Conservation (phyloP, 352 stramenopile species). For the Globisporangium canariense region DNA sequence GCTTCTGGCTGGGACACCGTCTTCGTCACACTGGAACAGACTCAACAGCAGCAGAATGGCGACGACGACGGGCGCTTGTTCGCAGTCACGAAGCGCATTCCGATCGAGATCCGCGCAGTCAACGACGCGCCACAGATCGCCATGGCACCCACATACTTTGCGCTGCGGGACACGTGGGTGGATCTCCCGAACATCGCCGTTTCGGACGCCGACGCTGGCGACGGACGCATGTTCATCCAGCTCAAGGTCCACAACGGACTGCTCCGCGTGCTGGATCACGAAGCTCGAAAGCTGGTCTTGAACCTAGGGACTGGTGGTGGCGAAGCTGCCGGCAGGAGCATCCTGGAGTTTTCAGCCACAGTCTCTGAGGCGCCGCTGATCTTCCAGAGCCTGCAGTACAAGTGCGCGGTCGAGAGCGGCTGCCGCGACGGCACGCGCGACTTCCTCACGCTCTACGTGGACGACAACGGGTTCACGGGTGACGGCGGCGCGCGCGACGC, state of each 20-base stretch:
- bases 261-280: slow-evolving; percentile 23
- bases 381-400: slow-evolving; percentile 39
- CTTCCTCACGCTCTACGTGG: slow-evolving; percentile 41
- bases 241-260: slow-evolving; percentile 30
- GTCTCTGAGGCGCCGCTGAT: slow-evolving; percentile 19
- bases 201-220: slow-evolving; percentile 40
- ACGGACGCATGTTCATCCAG: slow-evolving; percentile 40
- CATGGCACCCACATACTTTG: slow-evolving; percentile 27
- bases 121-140: slow-evolving; percentile 42
- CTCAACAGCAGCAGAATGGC: neutral
- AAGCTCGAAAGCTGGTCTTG: neutral
- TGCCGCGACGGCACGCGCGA: slow-evolving; percentile 31
- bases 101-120: slow-evolving; percentile 36
- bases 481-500: slow-evolving; percentile 27
- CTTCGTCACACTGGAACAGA: slow-evolving; percentile 37
- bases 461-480: slow-evolving; percentile 59
- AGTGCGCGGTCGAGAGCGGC: slow-evolving; percentile 19
- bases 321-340: slow-evolving; percentile 2
- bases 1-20: slow-evolving; percentile 34
- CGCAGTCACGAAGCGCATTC: slow-evolving; percentile 30
- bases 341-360: slow-evolving; percentile 34
- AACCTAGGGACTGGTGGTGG: neutral
- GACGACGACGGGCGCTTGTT: slow-evolving; percentile 24
- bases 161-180: slow-evolving; percentile 30
- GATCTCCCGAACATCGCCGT: slow-evolving; percentile 22